Evolutionary conservation across 1,284 basidiomycete species (phyloP).

Genomic region (Puccinia hordei): DNA sequence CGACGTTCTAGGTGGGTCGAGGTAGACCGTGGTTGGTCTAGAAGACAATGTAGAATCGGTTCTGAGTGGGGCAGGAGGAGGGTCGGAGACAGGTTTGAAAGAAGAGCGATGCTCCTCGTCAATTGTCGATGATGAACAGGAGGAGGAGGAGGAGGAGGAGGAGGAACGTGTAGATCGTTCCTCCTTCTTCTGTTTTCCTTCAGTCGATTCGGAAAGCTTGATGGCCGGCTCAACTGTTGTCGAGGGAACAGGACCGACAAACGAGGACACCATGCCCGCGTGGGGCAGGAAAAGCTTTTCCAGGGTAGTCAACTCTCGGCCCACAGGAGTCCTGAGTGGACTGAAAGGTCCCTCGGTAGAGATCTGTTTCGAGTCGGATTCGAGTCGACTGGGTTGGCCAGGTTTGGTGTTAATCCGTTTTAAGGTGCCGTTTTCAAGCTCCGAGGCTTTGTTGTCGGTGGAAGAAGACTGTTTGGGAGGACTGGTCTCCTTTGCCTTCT

Average conservation of each 20-base stretch:
- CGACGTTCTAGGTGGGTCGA: not conserved
- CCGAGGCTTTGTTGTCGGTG: not conserved
- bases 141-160: not conserved
- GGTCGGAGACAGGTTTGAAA: not conserved
- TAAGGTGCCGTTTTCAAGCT: constrained; percentile 1
- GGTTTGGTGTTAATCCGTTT: not conserved
- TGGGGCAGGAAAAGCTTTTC: constrained; percentile 47
- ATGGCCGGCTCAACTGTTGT: no score
- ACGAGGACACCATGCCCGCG: not conserved
- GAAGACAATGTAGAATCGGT: no score
- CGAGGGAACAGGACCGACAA: constrained; percentile 5
- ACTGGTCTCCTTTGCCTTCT: not conserved
- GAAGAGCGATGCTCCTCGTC: not conserved
- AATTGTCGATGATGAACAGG: not conserved
- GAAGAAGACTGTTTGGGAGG: not conserved
- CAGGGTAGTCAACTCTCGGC: constrained; percentile 25
- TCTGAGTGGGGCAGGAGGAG: no score
- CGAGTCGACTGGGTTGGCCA: not conserved
- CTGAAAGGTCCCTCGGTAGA: not conserved
- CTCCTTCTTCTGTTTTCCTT: no score
- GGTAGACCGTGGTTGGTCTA: not conserved
- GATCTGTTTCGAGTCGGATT: not conserved
- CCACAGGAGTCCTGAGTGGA: not conserved
- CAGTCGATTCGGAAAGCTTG: not conserved
- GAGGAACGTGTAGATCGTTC: not conserved